These are phyloP conservation scores for Venturia nashicola DNA, from an alignment of 2,329 filamentous ascomycete genomes.

Conservation along the genomic window DNA sequence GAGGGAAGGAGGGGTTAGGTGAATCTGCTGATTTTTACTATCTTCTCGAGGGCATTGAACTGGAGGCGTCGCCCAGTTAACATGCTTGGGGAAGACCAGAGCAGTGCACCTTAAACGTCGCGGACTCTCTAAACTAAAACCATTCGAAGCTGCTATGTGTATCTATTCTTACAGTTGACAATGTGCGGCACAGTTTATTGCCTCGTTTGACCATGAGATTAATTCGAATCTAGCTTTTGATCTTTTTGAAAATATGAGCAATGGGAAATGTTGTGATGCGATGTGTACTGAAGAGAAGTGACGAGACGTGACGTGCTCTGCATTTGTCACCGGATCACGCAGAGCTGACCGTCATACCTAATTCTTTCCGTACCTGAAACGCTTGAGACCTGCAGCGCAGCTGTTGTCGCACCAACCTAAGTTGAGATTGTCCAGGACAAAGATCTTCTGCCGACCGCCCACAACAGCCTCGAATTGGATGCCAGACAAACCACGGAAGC, in stretches of 20 bases:
- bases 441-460: conserved; percentile 22
- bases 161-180: background rate
- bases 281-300: background rate
- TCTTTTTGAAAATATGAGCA: background rate
- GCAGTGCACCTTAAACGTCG: background rate
- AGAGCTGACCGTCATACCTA: background rate
- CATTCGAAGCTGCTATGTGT: background rate
- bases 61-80: too few species aligned
- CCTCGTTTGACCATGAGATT: conserved; percentile 1
- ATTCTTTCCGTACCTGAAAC: conserved; percentile 10
- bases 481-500: conserved; percentile 31
- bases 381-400: conserved; percentile 32
- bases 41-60: too few species aligned
- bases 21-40: too few species aligned
- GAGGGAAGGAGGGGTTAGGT: too few species aligned
- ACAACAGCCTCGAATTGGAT: conserved; percentile 37
- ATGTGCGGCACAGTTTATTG: background rate
- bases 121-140: background rate
- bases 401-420: conserved; percentile 38
- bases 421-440: conserved; percentile 36
- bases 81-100: too few species aligned
- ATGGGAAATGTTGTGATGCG: background rate
- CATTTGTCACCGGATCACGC: background rate
- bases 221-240: background rate
- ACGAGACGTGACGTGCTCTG: background rate